These are phyloP conservation scores for Candida succiphila DNA, from an alignment of 805 yeast species.

Conservation along the genomic window DNA sequence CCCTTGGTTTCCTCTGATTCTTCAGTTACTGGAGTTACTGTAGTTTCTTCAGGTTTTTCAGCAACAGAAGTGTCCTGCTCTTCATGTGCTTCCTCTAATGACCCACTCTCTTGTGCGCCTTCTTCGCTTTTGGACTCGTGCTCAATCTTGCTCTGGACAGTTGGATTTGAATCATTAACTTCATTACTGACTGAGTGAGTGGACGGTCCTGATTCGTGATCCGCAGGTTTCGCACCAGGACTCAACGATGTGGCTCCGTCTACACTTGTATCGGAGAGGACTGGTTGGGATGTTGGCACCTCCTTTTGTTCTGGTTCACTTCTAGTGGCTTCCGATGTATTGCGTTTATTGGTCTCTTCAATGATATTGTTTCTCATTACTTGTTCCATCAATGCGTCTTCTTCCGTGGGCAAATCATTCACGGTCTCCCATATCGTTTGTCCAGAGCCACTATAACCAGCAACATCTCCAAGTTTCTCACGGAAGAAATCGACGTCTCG, in stretches of 20 bases:
- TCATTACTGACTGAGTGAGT: not conserved
- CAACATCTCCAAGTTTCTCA: slow-evolving; percentile 46
- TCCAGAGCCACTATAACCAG: slow-evolving; percentile 54
- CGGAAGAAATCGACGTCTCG: slow-evolving; percentile 56
- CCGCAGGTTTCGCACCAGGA: too few relatives aligned
- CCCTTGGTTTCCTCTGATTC: not conserved
- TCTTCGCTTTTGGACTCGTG: slow-evolving; percentile 5
- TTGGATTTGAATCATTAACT: not conserved
- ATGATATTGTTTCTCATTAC: slow-evolving; percentile 30
- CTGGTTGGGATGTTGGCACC: not conserved
- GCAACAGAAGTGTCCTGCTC: slow-evolving; percentile 1
- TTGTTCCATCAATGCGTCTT: slow-evolving; percentile 37
- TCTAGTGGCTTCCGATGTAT: not conserved
- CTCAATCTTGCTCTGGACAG: slow-evolving; percentile 1
- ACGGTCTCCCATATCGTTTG: slow-evolving; percentile 54
- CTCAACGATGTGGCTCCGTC: not conserved
- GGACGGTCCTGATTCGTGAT: not conserved
- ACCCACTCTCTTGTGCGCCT: slow-evolving; percentile 7
- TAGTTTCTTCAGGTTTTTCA: not conserved
- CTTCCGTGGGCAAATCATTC: slow-evolving; percentile 39
- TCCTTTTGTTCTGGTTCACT: not conserved
- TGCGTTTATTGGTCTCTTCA: not conserved
- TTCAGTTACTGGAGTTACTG: not conserved
- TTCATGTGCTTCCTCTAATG: not conserved
- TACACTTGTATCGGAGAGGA: not conserved